Percentiles rank a stretch among this genome's conserved stretches.
Conservation (phyloP, 139 green algal species). For the Zygnema circumcarinatum region DNA sequence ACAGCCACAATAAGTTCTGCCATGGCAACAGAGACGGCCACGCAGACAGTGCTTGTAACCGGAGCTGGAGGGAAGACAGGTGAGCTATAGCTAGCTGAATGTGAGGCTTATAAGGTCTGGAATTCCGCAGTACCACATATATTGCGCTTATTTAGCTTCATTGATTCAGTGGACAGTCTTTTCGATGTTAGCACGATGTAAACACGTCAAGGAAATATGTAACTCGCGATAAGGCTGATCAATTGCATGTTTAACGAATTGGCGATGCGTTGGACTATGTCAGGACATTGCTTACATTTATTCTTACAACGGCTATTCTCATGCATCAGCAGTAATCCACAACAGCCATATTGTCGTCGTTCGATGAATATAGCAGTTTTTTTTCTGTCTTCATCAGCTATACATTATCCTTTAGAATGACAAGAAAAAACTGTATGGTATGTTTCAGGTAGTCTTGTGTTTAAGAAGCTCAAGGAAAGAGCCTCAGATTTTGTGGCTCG, state of each 20-base stretch:
- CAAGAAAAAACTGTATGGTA: not conserved
- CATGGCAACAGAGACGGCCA: constrained; percentile 3
- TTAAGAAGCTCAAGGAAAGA: constrained; percentile 56
- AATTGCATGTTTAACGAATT: no score
- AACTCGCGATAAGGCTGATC: no score
- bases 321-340: not conserved
- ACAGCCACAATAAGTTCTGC: no score
- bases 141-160: no score
- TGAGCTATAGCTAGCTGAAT: not conserved
- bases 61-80: constrained; percentile 44
- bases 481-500: constrained; percentile 35
- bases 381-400: not conserved
- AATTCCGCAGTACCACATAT: no score
- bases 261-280: no score
- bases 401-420: not conserved
- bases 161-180: no score
- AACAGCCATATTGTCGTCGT: not conserved
- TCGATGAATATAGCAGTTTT: not conserved
- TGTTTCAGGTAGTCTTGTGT: constrained; percentile 53
- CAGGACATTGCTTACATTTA: no score
- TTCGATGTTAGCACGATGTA: not conserved
- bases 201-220: constrained; percentile 2
- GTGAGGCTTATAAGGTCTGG: no score
- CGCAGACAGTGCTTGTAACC: constrained; percentile 36
- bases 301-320: no score